A percentile compares a stretch with the other conserved stretches of the same genome.
Evolutionary conservation across 495 filamentous ascomycete genomes (phyloP).

Genomic region (Staphylotrichum tortipilum): DNA sequence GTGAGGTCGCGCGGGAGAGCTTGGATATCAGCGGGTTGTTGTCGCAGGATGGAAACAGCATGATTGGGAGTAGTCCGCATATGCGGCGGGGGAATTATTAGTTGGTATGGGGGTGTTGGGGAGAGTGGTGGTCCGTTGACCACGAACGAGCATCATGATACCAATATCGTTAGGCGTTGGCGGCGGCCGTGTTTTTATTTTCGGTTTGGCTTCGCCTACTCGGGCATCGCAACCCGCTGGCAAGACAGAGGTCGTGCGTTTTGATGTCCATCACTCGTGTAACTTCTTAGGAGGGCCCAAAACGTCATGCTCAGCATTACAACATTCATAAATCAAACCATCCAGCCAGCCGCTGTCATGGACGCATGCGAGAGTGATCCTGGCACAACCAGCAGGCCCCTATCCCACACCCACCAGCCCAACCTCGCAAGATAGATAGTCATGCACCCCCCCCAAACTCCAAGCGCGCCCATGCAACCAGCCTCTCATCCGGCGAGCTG

Average conservation of each 20-base stretch:
- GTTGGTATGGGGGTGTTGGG: not conserved
- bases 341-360: constrained; percentile 1
- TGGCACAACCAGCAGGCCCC: constrained; percentile 1
- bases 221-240: no score
- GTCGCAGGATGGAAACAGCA: constrained; percentile 41
- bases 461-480: constrained; percentile 17
- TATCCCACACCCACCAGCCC: constrained; percentile 2
- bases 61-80: constrained; percentile 39
- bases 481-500: not conserved
- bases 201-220: no score
- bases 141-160: constrained; percentile 16
- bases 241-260: not conserved
- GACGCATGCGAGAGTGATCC: not conserved
- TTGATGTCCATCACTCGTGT: no score
- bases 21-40: constrained; percentile 43
- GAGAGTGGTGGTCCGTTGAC: not conserved
- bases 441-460: constrained; percentile 15
- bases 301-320: constrained; percentile 9
- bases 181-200: not conserved
- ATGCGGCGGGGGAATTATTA: constrained; percentile 18
- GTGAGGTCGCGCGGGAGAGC: constrained; percentile 33
- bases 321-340: constrained; percentile 7
- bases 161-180: constrained; percentile 6
- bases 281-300: no score
- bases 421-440: constrained; percentile 1